phyloP scores from a whole-genome alignment of 345 rosid genomes.

The Erucastrum elatum region DNA sequence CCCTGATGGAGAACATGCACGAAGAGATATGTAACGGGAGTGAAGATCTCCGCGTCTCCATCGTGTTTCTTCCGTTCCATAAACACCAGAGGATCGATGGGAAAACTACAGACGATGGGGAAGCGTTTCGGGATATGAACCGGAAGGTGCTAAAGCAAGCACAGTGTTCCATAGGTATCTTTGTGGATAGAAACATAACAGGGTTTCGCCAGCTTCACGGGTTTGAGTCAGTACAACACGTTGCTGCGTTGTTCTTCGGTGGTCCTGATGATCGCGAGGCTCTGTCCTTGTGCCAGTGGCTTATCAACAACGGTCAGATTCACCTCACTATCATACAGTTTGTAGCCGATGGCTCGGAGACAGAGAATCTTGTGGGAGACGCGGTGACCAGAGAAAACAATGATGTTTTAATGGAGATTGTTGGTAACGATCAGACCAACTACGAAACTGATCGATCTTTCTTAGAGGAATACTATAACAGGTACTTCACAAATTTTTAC shows the following conservation, averaged over 20 bases:
- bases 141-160: conserved; percentile 75
- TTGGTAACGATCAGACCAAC: conserved; percentile 39
- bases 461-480: conserved; percentile 56
- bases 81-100: conserved; percentile 88
- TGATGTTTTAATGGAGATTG: conserved; percentile 50
- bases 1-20: conserved; percentile 49
- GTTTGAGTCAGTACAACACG: conserved; percentile 51
- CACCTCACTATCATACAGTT: conserved; percentile 64
- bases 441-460: conserved; percentile 51
- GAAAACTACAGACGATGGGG: conserved; percentile 60
- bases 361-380: conserved; percentile 20
- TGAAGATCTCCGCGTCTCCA: conserved; percentile 69
- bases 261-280: conserved; percentile 97
- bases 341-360: conserved; percentile 15
- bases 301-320: conserved; percentile 47
- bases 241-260: conserved; percentile 72
- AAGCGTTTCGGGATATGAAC: conserved; percentile 60
- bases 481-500: conserved; percentile 38
- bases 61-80: conserved; percentile 77
- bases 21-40: conserved; percentile 69
- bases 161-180: conserved; percentile 74
- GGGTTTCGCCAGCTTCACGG: conserved; percentile 68
- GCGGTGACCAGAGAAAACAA: conserved; percentile 28
- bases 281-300: conserved; percentile 62
- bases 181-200: conserved; percentile 63